phyloP scores from a whole-genome alignment of 805 yeast genomes.

The Spathaspora girioi region DNA sequence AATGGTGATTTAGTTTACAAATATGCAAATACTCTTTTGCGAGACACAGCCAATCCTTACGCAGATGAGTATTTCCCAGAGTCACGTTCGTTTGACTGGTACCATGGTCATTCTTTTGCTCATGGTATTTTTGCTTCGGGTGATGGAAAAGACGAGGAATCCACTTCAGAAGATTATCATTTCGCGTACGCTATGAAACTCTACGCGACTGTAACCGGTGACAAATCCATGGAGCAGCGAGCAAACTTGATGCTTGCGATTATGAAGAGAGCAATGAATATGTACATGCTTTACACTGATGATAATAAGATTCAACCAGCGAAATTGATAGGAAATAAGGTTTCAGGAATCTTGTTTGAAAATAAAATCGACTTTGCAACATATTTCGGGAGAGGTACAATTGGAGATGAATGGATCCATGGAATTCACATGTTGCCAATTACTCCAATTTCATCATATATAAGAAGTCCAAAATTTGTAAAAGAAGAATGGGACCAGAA shows the following conservation, averaged over 20 bases:
- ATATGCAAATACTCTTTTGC: conserved; percentile 56
- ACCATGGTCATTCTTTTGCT: conserved; percentile 76
- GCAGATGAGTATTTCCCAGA: conserved; percentile 61
- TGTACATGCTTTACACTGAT: conserved; percentile 52
- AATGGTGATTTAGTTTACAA: conserved; percentile 29
- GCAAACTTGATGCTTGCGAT: conserved; percentile 61
- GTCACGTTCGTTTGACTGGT: conserved; percentile 71
- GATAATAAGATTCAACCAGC: conserved; percentile 56
- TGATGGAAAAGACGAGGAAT: conserved; percentile 76
- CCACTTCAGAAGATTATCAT: conserved; percentile 72
- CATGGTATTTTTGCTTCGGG: conserved; percentile 67
- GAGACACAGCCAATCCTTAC: conserved; percentile 65
- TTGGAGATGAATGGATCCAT: conserved; percentile 61
- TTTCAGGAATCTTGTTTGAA: conserved; percentile 71
- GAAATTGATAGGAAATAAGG: conserved; percentile 57
- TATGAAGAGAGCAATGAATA: conserved; percentile 49
- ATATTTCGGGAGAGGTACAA: conserved; percentile 64
- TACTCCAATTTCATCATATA: conserved; percentile 61
- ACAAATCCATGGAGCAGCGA: conserved; percentile 48
- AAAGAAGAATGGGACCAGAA: conserved; percentile 61
- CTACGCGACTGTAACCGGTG: conserved; percentile 57
- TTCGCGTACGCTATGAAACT: conserved; percentile 65
- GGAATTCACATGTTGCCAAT: conserved; percentile 78
- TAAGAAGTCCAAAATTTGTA: conserved; percentile 52
- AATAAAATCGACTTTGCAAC: conserved; percentile 73